Conservation (phyloP, 2,329 filamentous ascomycete genomes). For the Amylocarpus encephaloides region DNA sequence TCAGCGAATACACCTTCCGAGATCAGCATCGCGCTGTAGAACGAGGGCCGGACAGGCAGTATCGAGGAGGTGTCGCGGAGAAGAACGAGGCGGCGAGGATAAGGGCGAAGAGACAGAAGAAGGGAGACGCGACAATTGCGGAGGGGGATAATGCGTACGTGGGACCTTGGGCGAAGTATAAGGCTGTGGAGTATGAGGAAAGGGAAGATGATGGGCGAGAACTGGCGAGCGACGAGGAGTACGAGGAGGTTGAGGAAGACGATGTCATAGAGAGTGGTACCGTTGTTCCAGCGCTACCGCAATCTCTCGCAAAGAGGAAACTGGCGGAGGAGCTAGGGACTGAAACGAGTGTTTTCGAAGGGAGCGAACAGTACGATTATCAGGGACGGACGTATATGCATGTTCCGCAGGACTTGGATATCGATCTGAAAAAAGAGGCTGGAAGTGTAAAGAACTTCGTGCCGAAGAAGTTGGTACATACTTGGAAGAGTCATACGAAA, state of each 20-base stretch:
- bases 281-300: slow-evolving; percentile 49
- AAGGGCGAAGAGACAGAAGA: slow-evolving; percentile 71
- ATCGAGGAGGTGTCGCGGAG: slow-evolving; percentile 46
- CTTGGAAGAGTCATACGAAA: slow-evolving; percentile 79
- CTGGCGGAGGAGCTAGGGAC: slow-evolving; percentile 53
- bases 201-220: slow-evolving; percentile 62
- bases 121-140: slow-evolving; percentile 75
- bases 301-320: slow-evolving; percentile 49
- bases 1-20: slow-evolving; percentile 88
- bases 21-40: slow-evolving; percentile 80
- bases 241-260: slow-evolving; percentile 62
- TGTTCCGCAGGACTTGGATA: slow-evolving; percentile 80
- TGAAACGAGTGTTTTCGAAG: slow-evolving; percentile 86
- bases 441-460: slow-evolving; percentile 84
- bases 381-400: slow-evolving; percentile 97
- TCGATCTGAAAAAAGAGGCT: slow-evolving; percentile 75
- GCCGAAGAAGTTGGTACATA: slow-evolving; percentile 88
- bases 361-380: slow-evolving; percentile 79
- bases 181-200: slow-evolving; percentile 64
- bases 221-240: slow-evolving; percentile 72
- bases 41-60: slow-evolving; percentile 52
- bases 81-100: slow-evolving; percentile 67
- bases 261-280: slow-evolving; percentile 60
- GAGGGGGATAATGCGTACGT: slow-evolving; percentile 86
- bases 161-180: slow-evolving; percentile 89